A percentile compares a stretch with the other conserved stretches of the same genome.
Conservation (phyloP, 768 basidiomycete species). For the Termitomyces sp. region DNA sequence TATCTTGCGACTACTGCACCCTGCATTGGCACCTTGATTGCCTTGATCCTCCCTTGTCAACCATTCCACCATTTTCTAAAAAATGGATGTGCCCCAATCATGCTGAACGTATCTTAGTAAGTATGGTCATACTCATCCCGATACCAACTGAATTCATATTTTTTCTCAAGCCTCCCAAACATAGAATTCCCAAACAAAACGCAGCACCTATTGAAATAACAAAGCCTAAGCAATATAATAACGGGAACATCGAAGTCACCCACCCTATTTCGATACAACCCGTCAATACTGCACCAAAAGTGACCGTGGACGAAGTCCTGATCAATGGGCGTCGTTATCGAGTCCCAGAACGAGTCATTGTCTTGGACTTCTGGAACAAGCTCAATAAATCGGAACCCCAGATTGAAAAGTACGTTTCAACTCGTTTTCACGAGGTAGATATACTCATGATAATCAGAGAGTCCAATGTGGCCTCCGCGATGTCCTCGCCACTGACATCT, state of each 20-base stretch:
- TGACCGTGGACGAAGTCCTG: slow-evolving; percentile 76
- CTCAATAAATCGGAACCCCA: slow-evolving; percentile 46
- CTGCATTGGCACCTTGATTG: slow-evolving; percentile 98
- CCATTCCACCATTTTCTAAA: slow-evolving; percentile 82
- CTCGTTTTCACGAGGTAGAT: background rate
- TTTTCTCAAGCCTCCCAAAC: slow-evolving; percentile 66
- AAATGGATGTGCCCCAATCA: slow-evolving; percentile 99
- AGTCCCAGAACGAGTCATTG: slow-evolving; percentile 88
- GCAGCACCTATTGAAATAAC: slow-evolving; percentile 70
- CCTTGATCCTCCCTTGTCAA: slow-evolving; percentile 83
- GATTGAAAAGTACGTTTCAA: slow-evolving; percentile 38
- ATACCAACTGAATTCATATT: slow-evolving; percentile 13
- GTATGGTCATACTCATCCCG: slow-evolving; percentile 28
- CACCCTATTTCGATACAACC: slow-evolving; percentile 57
- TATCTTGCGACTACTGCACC: slow-evolving; percentile 94
- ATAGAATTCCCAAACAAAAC: slow-evolving; percentile 74
- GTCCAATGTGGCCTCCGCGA: slow-evolving; percentile 41
- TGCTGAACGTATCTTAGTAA: slow-evolving; percentile 79
- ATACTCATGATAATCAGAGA: slow-evolving; percentile 27
- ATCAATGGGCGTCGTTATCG: slow-evolving; percentile 90
- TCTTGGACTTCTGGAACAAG: slow-evolving; percentile 95
- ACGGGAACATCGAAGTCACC: slow-evolving; percentile 88
- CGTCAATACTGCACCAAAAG: slow-evolving; percentile 36
- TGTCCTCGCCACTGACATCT: slow-evolving; percentile 74
- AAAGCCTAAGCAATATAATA: slow-evolving; percentile 76